Base-by-base conservation (phyloP, 2,329 filamentous ascomycete genomes). In the Laburnicola sp. region DNA sequence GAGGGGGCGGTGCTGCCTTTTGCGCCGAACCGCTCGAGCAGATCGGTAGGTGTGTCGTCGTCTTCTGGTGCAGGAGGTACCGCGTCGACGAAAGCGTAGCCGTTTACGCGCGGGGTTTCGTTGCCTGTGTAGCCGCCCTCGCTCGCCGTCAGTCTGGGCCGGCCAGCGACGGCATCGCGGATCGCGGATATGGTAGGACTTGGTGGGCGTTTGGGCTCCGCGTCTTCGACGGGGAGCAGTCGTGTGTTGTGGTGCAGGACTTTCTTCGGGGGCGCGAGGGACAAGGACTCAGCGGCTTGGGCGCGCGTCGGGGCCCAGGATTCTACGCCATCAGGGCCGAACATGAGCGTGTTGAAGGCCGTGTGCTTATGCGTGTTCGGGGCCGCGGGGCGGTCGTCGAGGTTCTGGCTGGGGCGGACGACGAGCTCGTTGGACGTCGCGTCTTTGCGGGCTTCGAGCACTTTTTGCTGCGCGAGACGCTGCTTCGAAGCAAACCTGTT, bases 81-180 rank as follows among this genome's bases (percentile, higher is more conserved):
- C 50, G 95, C 91, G 60, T 96, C 91, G 31, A 99, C 92, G 73
- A 96, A 97, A 0, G 91, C 84, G 70, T 97, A 99, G 1, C 94
- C 94, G 57, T 95, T 96, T 0, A 97, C 89, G 2, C 90, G 82
- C 0, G 93, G 94, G 0, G 93, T 97, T 71, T 95, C 91, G 51
- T 80, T 82, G 11, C 86, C 88, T 1, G 79, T 78, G 53, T 78
- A 82, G 2, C 81, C 80, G 2, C 80, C 80, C 59, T 90, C 86
- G 9, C 84, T 83, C 23, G 86, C 82, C 6, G 79, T 81, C 2
- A 79, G 76, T 6, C 84, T 82, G 3, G 87, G 84, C 6, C 79
- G 83, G 7, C 91, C 90, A 1, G 87, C 85, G 49, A 97, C 91
- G 6, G 92, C 92, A 61, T 92, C 91, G 58, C 87, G 84, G 22